Conservation (phyloP, 768 basidiomycete genomes). For the Xanthoconium stramineum region DNA sequence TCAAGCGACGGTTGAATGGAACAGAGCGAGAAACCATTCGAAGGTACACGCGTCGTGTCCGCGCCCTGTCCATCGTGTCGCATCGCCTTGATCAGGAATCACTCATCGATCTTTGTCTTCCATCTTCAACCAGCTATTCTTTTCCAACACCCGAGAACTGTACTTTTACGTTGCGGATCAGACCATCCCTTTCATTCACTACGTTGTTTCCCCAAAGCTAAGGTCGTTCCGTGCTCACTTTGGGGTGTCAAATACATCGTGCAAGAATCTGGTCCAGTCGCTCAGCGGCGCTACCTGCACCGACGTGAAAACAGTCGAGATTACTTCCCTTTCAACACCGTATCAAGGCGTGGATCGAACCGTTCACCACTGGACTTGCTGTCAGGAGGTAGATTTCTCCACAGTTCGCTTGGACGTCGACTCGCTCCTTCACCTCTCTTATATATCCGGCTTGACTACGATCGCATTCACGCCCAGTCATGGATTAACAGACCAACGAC, state of each 20-base stretch:
- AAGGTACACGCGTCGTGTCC: not conserved
- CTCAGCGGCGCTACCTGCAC: not conserved
- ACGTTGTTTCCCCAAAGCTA: not conserved
- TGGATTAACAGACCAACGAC: not conserved
- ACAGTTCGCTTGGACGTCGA: not conserved
- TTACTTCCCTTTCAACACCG: not conserved
- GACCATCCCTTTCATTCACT: not conserved
- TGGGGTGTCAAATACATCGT: too few species aligned
- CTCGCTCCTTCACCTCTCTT: not conserved
- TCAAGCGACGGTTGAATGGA: not conserved
- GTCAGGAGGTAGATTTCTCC: not conserved
- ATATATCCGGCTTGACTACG: not conserved
- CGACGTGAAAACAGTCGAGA: not conserved
- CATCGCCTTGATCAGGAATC: not conserved
- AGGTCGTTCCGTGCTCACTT: not conserved
- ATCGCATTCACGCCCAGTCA: not conserved
- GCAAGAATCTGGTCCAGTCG: not conserved
- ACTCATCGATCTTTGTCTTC: not conserved
- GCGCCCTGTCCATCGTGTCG: not conserved
- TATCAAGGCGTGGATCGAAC: not conserved
- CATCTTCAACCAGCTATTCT: not conserved
- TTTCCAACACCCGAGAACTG: not conserved
- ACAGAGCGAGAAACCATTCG: not conserved
- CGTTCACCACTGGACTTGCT: not conserved
- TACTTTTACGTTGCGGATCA: not conserved